phyloP scores from a whole-genome alignment of 495 filamentous ascomycete species.

The Penicillium antarcticum region DNA sequence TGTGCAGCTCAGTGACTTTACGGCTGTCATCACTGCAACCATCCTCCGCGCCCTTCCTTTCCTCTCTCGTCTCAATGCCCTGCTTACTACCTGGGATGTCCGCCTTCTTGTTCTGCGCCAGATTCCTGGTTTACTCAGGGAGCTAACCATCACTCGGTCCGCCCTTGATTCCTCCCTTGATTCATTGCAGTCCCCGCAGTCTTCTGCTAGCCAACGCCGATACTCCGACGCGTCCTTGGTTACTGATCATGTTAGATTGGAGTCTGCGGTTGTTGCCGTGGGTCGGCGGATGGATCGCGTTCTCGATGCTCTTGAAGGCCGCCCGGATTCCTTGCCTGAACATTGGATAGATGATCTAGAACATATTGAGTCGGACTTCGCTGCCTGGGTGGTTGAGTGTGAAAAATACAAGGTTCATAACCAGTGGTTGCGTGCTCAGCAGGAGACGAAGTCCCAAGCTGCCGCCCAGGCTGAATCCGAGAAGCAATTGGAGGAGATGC shows the following conservation, averaged over 20 bases:
- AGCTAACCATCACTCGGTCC: slow-evolving; percentile 59
- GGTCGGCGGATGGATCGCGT: slow-evolving; percentile 76
- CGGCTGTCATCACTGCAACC: slow-evolving; percentile 83
- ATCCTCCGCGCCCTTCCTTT: slow-evolving; percentile 82
- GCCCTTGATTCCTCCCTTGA: slow-evolving; percentile 62
- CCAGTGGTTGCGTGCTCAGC: slow-evolving; percentile 34
- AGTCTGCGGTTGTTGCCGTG: slow-evolving; percentile 63
- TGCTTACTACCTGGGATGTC: slow-evolving; percentile 72
- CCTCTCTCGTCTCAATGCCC: slow-evolving; percentile 63
- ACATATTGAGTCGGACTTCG: slow-evolving; percentile 72
- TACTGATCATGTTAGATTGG: slow-evolving; percentile 60
- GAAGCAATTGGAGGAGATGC: neutral
- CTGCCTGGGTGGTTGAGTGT: slow-evolving; percentile 66
- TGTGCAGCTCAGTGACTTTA: slow-evolving; percentile 75
- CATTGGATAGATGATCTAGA: slow-evolving; percentile 86
- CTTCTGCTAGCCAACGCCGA: slow-evolving; percentile 11
- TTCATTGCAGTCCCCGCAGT: slow-evolving; percentile 43
- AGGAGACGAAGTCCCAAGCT: slow-evolving; percentile 1
- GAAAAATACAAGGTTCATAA: slow-evolving; percentile 43
- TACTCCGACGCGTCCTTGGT: slow-evolving; percentile 52
- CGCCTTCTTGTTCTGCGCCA: slow-evolving; percentile 70
- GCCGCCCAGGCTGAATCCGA: neutral
- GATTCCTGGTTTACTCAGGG: slow-evolving; percentile 64
- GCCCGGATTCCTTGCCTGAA: slow-evolving; percentile 79
- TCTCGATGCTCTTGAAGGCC: slow-evolving; percentile 80